A percentile compares a stretch with the other conserved stretches of the same genome.
Evolutionary conservation across 1,284 basidiomycete species (phyloP).

Genomic region (Cryptococcus wingfieldii): DNA sequence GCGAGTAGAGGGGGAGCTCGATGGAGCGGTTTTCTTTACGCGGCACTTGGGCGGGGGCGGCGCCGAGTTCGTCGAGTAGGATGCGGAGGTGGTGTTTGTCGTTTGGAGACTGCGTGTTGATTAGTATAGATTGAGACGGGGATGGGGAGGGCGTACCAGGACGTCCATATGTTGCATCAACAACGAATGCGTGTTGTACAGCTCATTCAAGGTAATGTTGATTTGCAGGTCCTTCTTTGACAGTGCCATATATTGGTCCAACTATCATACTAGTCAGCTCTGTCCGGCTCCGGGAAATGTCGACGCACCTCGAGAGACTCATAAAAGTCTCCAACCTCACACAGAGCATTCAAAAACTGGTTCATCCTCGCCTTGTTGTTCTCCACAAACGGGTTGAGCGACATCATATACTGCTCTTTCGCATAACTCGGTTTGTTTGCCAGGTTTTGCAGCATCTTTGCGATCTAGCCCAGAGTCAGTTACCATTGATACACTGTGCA

Average conservation of each 20-base stretch:
- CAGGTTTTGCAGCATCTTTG: slow-evolving; percentile 98
- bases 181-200: slow-evolving; percentile 96
- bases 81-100: slow-evolving; percentile 97
- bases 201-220: slow-evolving; percentile 97
- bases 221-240: slow-evolving; percentile 98
- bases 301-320: slow-evolving; percentile 85
- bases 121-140: neutral
- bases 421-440: slow-evolving; percentile 98
- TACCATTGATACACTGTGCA: no score
- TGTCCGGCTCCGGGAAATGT: neutral
- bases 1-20: slow-evolving; percentile 87
- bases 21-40: slow-evolving; percentile 95
- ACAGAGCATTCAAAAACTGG: slow-evolving; percentile 90
- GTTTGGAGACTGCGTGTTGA: slow-evolving; percentile 70
- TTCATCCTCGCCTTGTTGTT: slow-evolving; percentile 97
- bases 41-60: slow-evolving; percentile 87
- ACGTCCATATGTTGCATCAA: slow-evolving; percentile 92
- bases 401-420: slow-evolving; percentile 98
- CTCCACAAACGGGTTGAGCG: slow-evolving; percentile 96
- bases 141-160: slow-evolving; percentile 60
- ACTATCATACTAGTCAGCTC: slow-evolving; percentile 53
- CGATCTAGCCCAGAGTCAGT: slow-evolving; percentile 64
- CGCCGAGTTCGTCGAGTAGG: slow-evolving; percentile 88
- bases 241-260: slow-evolving; percentile 99
- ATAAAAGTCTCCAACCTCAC: slow-evolving; percentile 99